phyloP scores from a whole-genome alignment of 331 rosid genomes.

The Rosa hybrid region DNA sequence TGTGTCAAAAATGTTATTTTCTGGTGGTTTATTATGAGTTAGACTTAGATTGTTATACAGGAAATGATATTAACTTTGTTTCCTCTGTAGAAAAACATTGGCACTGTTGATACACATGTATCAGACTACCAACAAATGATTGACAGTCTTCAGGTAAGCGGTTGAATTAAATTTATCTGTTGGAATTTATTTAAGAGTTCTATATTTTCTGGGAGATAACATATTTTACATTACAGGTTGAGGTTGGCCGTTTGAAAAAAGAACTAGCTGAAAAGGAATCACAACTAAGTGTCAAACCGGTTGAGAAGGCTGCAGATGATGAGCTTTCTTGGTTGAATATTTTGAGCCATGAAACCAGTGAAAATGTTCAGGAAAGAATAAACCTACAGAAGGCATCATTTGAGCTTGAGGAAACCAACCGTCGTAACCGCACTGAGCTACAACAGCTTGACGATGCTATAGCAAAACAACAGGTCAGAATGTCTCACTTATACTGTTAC shows the following conservation, averaged over 20 bases:
- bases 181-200: not conserved
- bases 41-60: not conserved
- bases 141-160: constrained; percentile 57
- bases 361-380: constrained; percentile 69
- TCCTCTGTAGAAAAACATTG: constrained; percentile 55
- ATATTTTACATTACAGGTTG: constrained; percentile 38
- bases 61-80: not conserved
- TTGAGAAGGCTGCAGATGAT: constrained; percentile 53
- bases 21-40: not conserved
- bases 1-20: constrained; percentile 10
- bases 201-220: constrained; percentile 13
- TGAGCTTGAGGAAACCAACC: constrained; percentile 68
- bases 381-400: constrained; percentile 62
- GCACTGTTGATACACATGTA: constrained; percentile 56
- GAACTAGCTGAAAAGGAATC: constrained; percentile 61
- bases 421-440: constrained; percentile 51
- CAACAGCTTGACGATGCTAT: constrained; percentile 65
- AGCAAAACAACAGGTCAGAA: constrained; percentile 51
- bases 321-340: constrained; percentile 55
- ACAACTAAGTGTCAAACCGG: constrained; percentile 45
- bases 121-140: constrained; percentile 68
- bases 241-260: constrained; percentile 53
- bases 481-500: not conserved
- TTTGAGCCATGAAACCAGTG: constrained; percentile 61
- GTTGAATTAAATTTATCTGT: constrained; percentile 8